A percentile compares a stretch with the other conserved stretches of the same genome.
These are phyloP conservation scores for Ceratobasidium sp. DNA, from an alignment of 1,284 basidiomycete genomes.

Conservation along the genomic window DNA sequence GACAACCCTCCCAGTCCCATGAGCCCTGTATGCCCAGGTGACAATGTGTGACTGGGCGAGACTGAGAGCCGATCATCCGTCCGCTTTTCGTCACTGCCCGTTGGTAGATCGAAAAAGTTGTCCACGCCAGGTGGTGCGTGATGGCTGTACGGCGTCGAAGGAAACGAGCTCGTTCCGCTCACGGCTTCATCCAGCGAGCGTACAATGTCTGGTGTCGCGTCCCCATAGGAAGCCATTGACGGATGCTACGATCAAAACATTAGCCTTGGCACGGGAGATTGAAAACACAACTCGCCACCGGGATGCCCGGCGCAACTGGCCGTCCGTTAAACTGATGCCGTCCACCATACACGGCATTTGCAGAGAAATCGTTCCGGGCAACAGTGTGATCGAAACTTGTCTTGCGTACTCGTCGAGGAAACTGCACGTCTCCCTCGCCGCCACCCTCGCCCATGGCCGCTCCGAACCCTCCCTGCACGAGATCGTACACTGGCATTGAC, in stretches of 20 bases:
- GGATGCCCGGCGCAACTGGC: conserved; percentile 65
- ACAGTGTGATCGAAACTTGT: conserved; percentile 93
- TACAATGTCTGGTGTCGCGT: conserved; percentile 31
- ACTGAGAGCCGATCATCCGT: conserved; percentile 2
- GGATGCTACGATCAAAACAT: conserved; percentile 43
- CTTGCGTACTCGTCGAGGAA: conserved; percentile 84
- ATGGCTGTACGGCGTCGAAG: conserved; percentile 30
- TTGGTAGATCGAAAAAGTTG: conserved; percentile 22
- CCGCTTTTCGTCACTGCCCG: not conserved
- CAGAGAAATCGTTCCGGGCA: conserved; percentile 65
- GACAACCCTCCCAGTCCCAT: not conserved
- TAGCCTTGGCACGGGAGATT: not conserved
- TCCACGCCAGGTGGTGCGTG: conserved; percentile 18
- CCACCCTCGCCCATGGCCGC: not conserved
- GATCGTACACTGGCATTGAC: conserved; percentile 20
- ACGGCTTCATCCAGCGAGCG: conserved; percentile 27
- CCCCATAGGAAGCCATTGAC: conserved; percentile 14
- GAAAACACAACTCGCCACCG: conserved; percentile 28
- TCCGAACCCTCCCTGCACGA: conserved; percentile 10
- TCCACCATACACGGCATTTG: conserved; percentile 43
- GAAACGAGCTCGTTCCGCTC: conserved; percentile 25
- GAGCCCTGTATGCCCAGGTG: conserved; percentile 8
- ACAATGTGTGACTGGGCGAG: conserved; percentile 27
- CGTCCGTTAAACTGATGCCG: conserved; percentile 79
- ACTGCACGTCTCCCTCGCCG: conserved; percentile 50